Conservation (phyloP, 441 rosid species). For the Pelargonium fulgidum region DNA sequence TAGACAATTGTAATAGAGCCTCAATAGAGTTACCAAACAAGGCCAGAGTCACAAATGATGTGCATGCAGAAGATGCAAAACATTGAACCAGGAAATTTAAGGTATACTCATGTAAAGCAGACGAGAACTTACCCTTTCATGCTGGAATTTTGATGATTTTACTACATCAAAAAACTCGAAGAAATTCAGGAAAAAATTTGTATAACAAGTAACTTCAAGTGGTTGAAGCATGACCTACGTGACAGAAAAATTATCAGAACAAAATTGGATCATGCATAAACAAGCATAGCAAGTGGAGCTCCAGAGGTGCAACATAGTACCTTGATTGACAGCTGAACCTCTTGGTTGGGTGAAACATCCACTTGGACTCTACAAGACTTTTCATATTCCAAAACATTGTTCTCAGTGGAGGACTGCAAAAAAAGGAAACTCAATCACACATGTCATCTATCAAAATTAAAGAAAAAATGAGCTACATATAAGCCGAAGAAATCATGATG, state of each 20-base stretch:
- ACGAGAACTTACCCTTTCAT: constrained; percentile 57
- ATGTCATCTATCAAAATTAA: not conserved
- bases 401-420: constrained; percentile 35
- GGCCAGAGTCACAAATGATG: not conserved
- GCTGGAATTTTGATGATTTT: constrained; percentile 56
- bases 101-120: constrained; percentile 5
- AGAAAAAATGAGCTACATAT: not conserved
- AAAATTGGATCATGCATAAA: constrained; percentile 4
- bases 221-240: constrained; percentile 62
- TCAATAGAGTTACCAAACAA: too few species aligned
- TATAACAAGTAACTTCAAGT: constrained; percentile 51
- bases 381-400: constrained; percentile 35
- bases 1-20: too few species aligned
- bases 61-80: not conserved
- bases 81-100: not conserved
- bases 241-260: constrained; percentile 14
- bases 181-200: constrained; percentile 39
- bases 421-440: constrained; percentile 13
- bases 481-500: not conserved
- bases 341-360: constrained; percentile 47
- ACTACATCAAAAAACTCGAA: constrained; percentile 41
- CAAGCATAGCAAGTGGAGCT: constrained; percentile 19
- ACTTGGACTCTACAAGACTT: constrained; percentile 45
- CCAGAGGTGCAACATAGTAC: constrained; percentile 31
- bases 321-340: constrained; percentile 53